Conservation (phyloP, 164 flowering plant genomes). For the Vitis rupestris region DNA sequence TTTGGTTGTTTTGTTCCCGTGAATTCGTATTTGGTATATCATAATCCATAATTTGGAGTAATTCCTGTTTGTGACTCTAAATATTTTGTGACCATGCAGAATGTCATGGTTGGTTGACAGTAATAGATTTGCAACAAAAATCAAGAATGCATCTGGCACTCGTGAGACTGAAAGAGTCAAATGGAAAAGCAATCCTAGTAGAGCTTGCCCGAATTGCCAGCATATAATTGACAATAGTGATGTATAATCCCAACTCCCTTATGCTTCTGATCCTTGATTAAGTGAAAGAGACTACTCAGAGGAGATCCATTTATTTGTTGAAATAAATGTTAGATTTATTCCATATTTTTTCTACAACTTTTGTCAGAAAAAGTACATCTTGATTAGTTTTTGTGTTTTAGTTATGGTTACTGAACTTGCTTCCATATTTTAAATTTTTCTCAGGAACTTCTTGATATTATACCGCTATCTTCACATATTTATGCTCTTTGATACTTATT, state of each 20-base stretch:
- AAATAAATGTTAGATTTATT: too few species aligned
- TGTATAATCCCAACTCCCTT: conserved; percentile 38
- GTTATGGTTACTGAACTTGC: not conserved
- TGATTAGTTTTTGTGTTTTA: not conserved
- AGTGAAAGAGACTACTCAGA: not conserved
- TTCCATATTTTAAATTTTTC: not conserved
- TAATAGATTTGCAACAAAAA: conserved; percentile 82
- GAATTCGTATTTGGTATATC: too few species aligned
- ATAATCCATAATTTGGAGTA: not conserved
- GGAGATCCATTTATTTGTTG: not conserved
- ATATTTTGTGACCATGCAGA: conserved; percentile 36
- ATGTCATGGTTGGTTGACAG: conserved; percentile 89
- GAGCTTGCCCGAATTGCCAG: conserved; percentile 79
- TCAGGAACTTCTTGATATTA: not conserved
- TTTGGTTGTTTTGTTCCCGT: not conserved
- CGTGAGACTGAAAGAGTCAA: conserved; percentile 35
- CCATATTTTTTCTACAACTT: not conserved
- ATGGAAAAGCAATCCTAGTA: conserved; percentile 87
- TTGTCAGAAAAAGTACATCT: not conserved
- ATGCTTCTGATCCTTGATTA: not conserved
- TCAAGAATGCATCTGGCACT: conserved; percentile 67
- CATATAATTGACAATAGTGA: conserved; percentile 78
- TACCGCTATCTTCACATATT: not conserved
- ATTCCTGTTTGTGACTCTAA: not conserved
- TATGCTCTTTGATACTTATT: not conserved